Base-by-base conservation (phyloP, 2,329 filamentous ascomycete species). In the Arthrobotrys entomopaga region DNA sequence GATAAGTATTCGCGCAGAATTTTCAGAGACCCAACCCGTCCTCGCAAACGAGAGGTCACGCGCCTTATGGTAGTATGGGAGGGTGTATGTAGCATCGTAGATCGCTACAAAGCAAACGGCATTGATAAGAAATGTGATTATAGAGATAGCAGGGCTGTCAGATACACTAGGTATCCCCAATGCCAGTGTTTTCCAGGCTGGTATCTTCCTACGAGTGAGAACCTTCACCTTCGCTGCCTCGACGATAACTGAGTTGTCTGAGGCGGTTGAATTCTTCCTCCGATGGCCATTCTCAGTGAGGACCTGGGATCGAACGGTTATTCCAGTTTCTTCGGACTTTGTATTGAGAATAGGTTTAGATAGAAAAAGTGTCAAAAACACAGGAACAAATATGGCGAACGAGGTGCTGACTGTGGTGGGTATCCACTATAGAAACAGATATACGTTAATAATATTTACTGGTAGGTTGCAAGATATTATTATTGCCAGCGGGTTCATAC, bases 31-130 rank as follows among this genome's bases (percentile, higher is more conserved):
- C 80, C 94, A 94, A 24, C 95, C 95, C 15, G 97, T 84, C 7
- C 95, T 87, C 46, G 91, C 91, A 80, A 99, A 96, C 0, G 93
- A 91, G 10, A 97, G 83, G 77, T 96, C 89, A 26, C 91, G 83
- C 24, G 85, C 88, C 2, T 90, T 88, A 80, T 96, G 86, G 38
- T 90, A 86, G 71, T 89, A 81, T 10, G 88, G 87, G 1, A 90
- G 90, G 19, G 91, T 87, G 79, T 91, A 93, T 13, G 96, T 85
- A 43, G 93, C 87, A 81, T 99, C 95, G 24, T 89, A 85, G 0
- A 89, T 87, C 81, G 94, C 87, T 7, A 87, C 83, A 4, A 92
- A 85, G 46, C 95, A 83, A 1, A 86, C 82, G 16, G 88, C 79
- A 80, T 98, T 98, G 80, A 95, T 86, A 26, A 89, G 81, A 59